Evolutionary conservation across 2,329 filamentous ascomycete species (phyloP).

Genomic region (Bipolaris zeicola): DNA sequence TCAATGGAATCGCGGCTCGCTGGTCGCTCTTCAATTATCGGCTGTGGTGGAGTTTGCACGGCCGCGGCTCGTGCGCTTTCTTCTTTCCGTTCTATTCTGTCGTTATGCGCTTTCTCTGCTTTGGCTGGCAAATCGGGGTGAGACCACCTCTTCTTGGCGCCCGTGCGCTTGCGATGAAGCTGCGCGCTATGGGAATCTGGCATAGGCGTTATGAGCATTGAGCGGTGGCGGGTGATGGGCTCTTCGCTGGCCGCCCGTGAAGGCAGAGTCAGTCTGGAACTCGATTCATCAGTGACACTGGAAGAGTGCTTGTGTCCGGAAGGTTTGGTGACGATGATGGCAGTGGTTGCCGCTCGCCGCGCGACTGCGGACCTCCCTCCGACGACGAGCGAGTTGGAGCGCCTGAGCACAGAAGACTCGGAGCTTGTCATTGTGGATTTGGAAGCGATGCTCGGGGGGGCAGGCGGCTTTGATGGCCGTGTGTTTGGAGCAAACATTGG

Average conservation of each 20-base stretch:
- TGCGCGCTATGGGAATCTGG: conserved; percentile 36
- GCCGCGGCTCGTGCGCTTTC: conserved; percentile 22
- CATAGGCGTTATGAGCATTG: conserved; percentile 30
- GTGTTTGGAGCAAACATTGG: conserved; percentile 20
- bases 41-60: conserved; percentile 47
- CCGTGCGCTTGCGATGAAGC: conserved; percentile 37
- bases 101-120: conserved; percentile 45
- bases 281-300: conserved; percentile 30
- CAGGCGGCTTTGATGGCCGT: conserved; percentile 17
- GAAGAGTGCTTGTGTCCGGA: conserved; percentile 35
- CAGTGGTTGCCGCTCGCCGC: conserved; percentile 30
- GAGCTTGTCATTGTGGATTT: conserved; percentile 27
- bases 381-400: conserved; percentile 38
- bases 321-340: conserved; percentile 29
- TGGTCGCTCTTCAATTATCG: conserved; percentile 71
- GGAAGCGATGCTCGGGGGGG: conserved; percentile 27
- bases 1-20: conserved; percentile 86
- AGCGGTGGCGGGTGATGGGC: conserved; percentile 33
- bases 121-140: conserved; percentile 50
- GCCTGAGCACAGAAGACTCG: conserved; percentile 22
- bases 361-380: conserved; percentile 40
- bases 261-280: conserved; percentile 23
- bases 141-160: conserved; percentile 48
- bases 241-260: conserved; percentile 42
- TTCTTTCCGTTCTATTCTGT: conserved; percentile 32